Evolutionary conservation across 768 basidiomycete genomes (phyloP).

Genomic region (Psilocybe sp.): DNA sequence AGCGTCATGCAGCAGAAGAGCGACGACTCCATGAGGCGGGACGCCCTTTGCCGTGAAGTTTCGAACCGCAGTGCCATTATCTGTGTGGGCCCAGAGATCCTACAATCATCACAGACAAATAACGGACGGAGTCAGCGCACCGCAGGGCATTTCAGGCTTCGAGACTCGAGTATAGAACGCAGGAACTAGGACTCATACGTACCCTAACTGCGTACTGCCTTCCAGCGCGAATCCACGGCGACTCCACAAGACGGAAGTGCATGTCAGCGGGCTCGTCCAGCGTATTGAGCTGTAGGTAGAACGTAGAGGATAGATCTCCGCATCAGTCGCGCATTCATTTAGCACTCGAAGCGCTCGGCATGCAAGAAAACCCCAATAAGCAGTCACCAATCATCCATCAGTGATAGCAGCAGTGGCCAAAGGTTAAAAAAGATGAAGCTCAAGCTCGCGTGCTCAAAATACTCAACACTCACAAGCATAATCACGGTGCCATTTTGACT

Average conservation of each 20-base stretch:
- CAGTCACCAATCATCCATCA: not conserved
- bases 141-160: no score
- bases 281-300: slow-evolving; percentile 48
- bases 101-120: slow-evolving; percentile 20
- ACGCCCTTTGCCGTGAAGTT: slow-evolving; percentile 52
- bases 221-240: slow-evolving; percentile 69
- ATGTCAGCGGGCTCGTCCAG: slow-evolving; percentile 53
- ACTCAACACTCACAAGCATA: slow-evolving; percentile 52
- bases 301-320: not conserved
- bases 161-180: not conserved
- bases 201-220: slow-evolving; percentile 65
- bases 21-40: slow-evolving; percentile 68
- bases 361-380: no score
- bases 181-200: slow-evolving; percentile 17
- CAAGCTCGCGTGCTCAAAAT: not conserved
- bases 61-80: slow-evolving; percentile 64
- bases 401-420: not conserved
- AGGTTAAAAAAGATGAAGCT: no score
- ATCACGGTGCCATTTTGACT: slow-evolving; percentile 63
- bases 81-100: slow-evolving; percentile 74
- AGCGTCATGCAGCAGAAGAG: slow-evolving; percentile 60
- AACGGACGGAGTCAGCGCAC: not conserved
- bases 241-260: slow-evolving; percentile 65
- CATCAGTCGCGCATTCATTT: not conserved
- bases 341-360: no score